Evolutionary conservation across 2,329 filamentous ascomycete genomes (phyloP).

Genomic region (Aspergillus sp.): DNA sequence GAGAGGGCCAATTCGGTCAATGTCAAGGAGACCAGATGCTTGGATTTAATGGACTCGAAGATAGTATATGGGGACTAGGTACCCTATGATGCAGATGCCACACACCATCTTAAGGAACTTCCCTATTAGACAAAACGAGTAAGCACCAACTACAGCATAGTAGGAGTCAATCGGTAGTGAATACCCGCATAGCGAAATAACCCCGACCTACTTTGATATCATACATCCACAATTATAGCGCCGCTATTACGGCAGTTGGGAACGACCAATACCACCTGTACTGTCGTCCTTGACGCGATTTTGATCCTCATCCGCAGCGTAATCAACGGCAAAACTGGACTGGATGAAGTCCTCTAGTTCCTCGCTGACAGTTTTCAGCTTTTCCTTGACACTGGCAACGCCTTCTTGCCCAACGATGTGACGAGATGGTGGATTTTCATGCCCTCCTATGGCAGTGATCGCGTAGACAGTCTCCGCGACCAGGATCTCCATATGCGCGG

Average conservation of each 20-base stretch:
- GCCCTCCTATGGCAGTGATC: slow-evolving; percentile 85
- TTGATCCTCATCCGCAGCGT: slow-evolving; percentile 33
- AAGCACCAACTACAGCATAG: no score
- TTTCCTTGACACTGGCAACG: slow-evolving; percentile 85
- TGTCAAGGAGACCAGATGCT: no score
- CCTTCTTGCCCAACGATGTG: slow-evolving; percentile 94
- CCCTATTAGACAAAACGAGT: no score
- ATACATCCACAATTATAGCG: no score
- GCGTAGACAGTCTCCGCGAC: slow-evolving; percentile 90
- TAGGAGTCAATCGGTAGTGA: no score
- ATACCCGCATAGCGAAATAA: no score
- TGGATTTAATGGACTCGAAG: no score
- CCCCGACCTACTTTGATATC: no score
- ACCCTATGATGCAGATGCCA: no score
- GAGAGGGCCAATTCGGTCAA: no score
- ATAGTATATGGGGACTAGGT: no score
- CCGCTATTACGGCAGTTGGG: background rate
- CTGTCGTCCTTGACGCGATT: slow-evolving; percentile 20
- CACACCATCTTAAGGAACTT: no score
- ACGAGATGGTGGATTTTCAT: slow-evolving; percentile 90
- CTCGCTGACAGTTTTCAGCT: slow-evolving; percentile 92
- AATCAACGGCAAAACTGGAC: slow-evolving; percentile 78
- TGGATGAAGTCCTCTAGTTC: slow-evolving; percentile 96
- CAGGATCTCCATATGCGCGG: slow-evolving; percentile 67
- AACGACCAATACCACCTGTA: background rate